Conservation (phyloP, 2,329 filamentous ascomycete genomes). For the Teratosphaeria nubilosa region DNA sequence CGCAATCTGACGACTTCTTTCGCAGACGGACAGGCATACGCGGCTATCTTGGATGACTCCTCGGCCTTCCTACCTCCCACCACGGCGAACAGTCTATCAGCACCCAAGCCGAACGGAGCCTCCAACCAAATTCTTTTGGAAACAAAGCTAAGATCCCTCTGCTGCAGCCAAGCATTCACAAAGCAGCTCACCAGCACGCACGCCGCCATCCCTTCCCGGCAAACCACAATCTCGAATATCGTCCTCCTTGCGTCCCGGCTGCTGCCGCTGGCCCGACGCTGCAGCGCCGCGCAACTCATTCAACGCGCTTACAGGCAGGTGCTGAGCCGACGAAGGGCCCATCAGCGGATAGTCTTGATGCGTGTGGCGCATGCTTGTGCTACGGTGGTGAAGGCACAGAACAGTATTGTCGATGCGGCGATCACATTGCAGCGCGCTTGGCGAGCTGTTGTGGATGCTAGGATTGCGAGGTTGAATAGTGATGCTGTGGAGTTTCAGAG, state of each 20-base stretch:
- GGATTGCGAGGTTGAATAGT: slow-evolving; percentile 26
- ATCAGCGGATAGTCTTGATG: slow-evolving; percentile 29
- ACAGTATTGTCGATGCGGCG: slow-evolving; percentile 32
- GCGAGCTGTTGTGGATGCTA: slow-evolving; percentile 28
- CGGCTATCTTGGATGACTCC: slow-evolving; percentile 49
- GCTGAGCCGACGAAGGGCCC: background rate
- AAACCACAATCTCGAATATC: slow-evolving; percentile 47
- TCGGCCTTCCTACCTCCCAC: slow-evolving; percentile 31
- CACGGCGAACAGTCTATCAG: slow-evolving; percentile 10
- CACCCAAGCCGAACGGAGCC: slow-evolving; percentile 4
- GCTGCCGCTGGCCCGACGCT: slow-evolving; percentile 39
- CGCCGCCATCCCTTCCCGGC: slow-evolving; percentile 39
- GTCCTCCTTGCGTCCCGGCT: slow-evolving; percentile 51
- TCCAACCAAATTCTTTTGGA: slow-evolving; percentile 30
- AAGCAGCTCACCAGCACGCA: slow-evolving; percentile 30
- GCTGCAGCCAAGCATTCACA: slow-evolving; percentile 36
- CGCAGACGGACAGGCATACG: slow-evolving; percentile 43
- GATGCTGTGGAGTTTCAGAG: slow-evolving; percentile 34
- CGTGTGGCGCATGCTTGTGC: slow-evolving; percentile 38
- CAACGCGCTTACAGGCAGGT: slow-evolving; percentile 42
- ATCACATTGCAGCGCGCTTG: slow-evolving; percentile 36
- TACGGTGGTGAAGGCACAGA: slow-evolving; percentile 34
- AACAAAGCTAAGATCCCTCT: slow-evolving; percentile 29
- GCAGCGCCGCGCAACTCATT: slow-evolving; percentile 43
- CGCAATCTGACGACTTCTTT: slow-evolving; percentile 50